Evolutionary conservation across 345 rosid genomes (phyloP).

Genomic region (Dimocarpus longan): DNA sequence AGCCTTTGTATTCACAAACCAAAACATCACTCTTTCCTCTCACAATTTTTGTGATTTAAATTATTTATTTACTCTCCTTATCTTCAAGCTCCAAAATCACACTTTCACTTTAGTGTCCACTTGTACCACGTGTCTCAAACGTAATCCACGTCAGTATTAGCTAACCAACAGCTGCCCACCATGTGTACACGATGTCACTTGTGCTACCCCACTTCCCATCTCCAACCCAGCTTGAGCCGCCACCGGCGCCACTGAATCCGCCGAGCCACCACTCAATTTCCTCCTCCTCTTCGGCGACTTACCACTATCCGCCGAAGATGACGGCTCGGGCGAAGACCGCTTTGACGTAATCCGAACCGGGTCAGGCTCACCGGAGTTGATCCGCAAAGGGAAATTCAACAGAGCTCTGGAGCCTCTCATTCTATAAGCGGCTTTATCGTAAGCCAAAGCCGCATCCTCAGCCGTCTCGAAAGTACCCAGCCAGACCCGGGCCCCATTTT

Average conservation of each 20-base stretch:
- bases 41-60: background rate
- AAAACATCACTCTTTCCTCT: background rate
- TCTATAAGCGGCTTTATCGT: slow-evolving; percentile 90
- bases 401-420: slow-evolving; percentile 97
- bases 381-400: slow-evolving; percentile 83
- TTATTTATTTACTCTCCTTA: background rate
- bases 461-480: slow-evolving; percentile 97
- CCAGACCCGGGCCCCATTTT: slow-evolving; percentile 98
- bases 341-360: slow-evolving; percentile 90
- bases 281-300: slow-evolving; percentile 66
- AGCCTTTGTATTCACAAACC: background rate
- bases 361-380: slow-evolving; percentile 95
- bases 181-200: slow-evolving; percentile 39
- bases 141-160: slow-evolving; percentile 21
- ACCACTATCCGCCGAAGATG: slow-evolving; percentile 45
- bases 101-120: background rate
- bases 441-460: slow-evolving; percentile 97
- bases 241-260: background rate
- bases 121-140: background rate
- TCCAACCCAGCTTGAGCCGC: slow-evolving; percentile 31
- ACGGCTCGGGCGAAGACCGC: slow-evolving; percentile 59
- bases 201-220: slow-evolving; percentile 21
- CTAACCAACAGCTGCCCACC: slow-evolving; percentile 38
- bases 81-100: background rate
- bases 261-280: slow-evolving; percentile 32